These are phyloP conservation scores for Lavandula angustifolia DNA, from an alignment of 257 asterid species.

Conservation along the genomic window DNA sequence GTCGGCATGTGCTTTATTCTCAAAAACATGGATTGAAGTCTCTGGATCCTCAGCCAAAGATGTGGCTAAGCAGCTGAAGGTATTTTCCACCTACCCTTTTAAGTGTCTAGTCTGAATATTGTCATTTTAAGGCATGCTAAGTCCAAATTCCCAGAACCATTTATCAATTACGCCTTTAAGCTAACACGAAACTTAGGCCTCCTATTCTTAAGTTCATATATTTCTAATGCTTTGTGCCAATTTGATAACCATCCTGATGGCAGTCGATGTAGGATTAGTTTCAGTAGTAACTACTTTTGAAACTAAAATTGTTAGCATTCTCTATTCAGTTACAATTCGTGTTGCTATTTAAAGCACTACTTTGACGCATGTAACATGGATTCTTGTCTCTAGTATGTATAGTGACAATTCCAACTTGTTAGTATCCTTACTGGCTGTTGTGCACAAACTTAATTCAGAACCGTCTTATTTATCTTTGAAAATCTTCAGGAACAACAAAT, in stretches of 20 bases:
- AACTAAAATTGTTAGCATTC: not conserved
- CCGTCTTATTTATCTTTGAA: not conserved
- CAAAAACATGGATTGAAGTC: constrained; percentile 93
- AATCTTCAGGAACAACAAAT: constrained; percentile 83
- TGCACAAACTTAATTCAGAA: not conserved
- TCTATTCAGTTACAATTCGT: not conserved
- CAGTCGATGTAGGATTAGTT: not conserved
- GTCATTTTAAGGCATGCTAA: not conserved
- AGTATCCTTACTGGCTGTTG: not conserved
- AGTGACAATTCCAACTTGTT: not conserved
- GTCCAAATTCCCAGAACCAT: not conserved
- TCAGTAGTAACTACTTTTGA: not conserved
- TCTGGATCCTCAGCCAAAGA: constrained; percentile 91
- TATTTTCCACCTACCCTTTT: constrained; percentile 28
- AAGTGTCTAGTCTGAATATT: not conserved
- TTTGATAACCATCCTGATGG: no score
- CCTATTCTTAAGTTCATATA: not conserved
- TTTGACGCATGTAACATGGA: not conserved
- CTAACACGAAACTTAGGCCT: constrained; percentile 1
- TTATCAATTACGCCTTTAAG: not conserved
- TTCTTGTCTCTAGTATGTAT: not conserved
- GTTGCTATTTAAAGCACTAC: not conserved
- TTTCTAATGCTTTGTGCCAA: not conserved
- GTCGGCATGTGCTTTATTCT: constrained; percentile 85
- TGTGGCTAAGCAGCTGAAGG: constrained; percentile 92